phyloP scores from a whole-genome alignment of 2,329 filamentous ascomycete species.

The Cladophialophora immunda region DNA sequence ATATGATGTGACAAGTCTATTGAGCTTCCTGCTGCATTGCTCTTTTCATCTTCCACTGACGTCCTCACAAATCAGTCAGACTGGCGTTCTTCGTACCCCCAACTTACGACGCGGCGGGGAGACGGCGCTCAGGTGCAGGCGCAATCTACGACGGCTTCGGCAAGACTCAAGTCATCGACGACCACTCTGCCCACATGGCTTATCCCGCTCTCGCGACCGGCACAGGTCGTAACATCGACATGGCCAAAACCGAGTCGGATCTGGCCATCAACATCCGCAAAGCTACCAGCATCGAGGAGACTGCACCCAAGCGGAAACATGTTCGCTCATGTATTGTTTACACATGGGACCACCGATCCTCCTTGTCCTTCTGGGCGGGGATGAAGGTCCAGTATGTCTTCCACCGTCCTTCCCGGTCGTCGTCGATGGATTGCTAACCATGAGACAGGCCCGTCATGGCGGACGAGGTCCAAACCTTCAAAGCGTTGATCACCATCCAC shows the following conservation, averaged over 20 bases:
- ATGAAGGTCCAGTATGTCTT: slow-evolving; percentile 71
- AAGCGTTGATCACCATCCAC: slow-evolving; percentile 95
- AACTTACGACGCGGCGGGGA: slow-evolving; percentile 14
- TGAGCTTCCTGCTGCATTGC: background rate
- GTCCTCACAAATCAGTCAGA: slow-evolving; percentile 14
- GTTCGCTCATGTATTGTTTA: slow-evolving; percentile 98
- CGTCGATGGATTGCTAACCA: slow-evolving; percentile 6
- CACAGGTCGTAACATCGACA: slow-evolving; percentile 40
- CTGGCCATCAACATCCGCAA: slow-evolving; percentile 73
- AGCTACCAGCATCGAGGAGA: slow-evolving; percentile 65
- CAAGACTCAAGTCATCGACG: slow-evolving; percentile 31
- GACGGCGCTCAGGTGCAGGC: slow-evolving; percentile 25
- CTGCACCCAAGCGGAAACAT: slow-evolving; percentile 74
- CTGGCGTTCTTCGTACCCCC: slow-evolving; percentile 35
- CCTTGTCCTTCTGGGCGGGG: slow-evolving; percentile 92
- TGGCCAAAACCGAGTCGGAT: slow-evolving; percentile 64
- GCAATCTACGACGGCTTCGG: slow-evolving; percentile 38
- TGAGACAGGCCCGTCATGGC: slow-evolving; percentile 77
- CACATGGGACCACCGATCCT: slow-evolving; percentile 98
- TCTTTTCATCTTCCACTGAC: background rate
- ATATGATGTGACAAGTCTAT: background rate
- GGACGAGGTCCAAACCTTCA: slow-evolving; percentile 99
- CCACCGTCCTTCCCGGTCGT: background rate
- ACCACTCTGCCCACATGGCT: slow-evolving; percentile 35
- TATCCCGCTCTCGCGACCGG: slow-evolving; percentile 31